Evolutionary conservation across 179 eudicot species (phyloP).

Genomic region (Pouteria campechiana): DNA sequence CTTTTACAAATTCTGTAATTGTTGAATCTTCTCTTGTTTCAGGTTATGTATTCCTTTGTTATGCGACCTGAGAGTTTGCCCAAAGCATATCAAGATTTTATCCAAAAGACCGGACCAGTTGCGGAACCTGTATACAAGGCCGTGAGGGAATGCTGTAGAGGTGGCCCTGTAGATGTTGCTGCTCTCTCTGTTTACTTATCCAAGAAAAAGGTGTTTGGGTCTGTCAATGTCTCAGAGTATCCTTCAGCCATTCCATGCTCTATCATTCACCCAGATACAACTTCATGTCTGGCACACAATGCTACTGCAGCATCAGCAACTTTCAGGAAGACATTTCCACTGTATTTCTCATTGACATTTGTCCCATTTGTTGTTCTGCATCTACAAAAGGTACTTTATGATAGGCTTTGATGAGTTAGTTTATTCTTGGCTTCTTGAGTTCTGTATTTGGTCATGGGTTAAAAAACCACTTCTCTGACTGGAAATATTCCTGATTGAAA

Average conservation of each 20-base stretch:
- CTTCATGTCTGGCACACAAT: constrained; percentile 75
- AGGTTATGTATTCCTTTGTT: constrained; percentile 96
- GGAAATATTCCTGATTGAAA: too few species aligned
- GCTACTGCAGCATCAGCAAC: constrained; percentile 61
- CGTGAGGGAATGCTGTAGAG: constrained; percentile 91
- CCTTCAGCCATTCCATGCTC: constrained; percentile 89
- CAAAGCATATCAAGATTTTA: constrained; percentile 87
- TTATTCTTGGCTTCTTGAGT: too few species aligned
- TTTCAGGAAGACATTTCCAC: constrained; percentile 89
- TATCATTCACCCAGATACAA: constrained; percentile 69
- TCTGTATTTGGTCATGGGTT: too few species aligned
- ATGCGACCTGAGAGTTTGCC: constrained; percentile 99
- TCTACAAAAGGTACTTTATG: constrained; percentile 80
- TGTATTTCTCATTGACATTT: constrained; percentile 90
- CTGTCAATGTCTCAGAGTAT: constrained; percentile 46
- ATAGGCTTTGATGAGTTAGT: not conserved
- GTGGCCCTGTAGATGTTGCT: constrained; percentile 62
- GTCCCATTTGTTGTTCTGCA: constrained; percentile 92
- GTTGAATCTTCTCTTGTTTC: constrained; percentile 7
- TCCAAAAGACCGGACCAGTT: constrained; percentile 98
- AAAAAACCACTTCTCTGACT: too few species aligned
- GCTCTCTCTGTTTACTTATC: constrained; percentile 66
- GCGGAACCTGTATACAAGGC: constrained; percentile 88
- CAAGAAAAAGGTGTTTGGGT: constrained; percentile 28
- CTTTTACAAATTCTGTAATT: too few species aligned